Evolutionary conservation across 73 alveolate genomes (phyloP).

Genomic region (Blepharisma stoltei): DNA sequence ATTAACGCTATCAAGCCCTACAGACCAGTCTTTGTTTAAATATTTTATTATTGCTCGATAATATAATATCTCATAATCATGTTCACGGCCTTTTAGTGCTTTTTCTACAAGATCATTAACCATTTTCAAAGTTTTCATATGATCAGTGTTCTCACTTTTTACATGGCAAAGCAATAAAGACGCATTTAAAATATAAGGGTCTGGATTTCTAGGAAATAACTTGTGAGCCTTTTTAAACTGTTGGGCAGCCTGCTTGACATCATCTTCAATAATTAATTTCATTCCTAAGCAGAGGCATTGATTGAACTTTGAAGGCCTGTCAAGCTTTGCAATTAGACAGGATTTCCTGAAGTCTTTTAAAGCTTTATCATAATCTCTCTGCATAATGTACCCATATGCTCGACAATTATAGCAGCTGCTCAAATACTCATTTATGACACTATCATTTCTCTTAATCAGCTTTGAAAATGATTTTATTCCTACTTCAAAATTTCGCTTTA

Average conservation of each 20-base stretch:
- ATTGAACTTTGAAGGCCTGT: slow-evolving; percentile 8
- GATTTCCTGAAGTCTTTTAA: not conserved
- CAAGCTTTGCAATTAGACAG: not conserved
- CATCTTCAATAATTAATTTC: not conserved
- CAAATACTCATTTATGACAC: not conserved
- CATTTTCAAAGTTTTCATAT: not conserved
- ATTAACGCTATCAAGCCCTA: slow-evolving; percentile 52
- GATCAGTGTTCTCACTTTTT: not conserved
- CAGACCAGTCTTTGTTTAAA: slow-evolving; percentile 38
- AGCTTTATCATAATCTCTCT: slow-evolving; percentile 60
- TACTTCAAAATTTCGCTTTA: slow-evolving; percentile 13
- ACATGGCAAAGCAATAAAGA: not conserved
- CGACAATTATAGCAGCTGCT: slow-evolving; percentile 35
- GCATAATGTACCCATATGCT: slow-evolving; percentile 56
- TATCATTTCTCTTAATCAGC: not conserved
- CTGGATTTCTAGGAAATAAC: not conserved
- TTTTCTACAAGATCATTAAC: slow-evolving; percentile 1
- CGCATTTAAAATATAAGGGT: not conserved
- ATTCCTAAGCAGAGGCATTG: not conserved
- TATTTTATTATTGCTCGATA: slow-evolving; percentile 56
- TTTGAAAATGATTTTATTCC: not conserved
- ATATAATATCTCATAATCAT: slow-evolving; percentile 38
- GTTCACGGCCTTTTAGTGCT: not conserved
- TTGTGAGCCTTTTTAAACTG: not conserved
- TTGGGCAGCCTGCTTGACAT: not conserved